Conservation (phyloP, 176 grass and related monocot genomes). For the Musa itinerans region DNA sequence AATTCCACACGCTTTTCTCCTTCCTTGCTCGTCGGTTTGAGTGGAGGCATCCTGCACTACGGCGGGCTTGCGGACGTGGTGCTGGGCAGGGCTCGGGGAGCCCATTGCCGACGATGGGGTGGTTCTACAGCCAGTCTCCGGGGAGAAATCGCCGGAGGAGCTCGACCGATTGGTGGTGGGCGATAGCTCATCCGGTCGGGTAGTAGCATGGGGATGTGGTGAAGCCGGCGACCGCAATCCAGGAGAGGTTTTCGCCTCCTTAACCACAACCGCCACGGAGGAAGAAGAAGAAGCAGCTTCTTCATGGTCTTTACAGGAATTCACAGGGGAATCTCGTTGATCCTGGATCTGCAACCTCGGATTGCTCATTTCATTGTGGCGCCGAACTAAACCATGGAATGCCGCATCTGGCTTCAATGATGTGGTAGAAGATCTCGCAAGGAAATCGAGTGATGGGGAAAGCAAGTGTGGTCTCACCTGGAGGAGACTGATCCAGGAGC, state of each 20-base stretch:
- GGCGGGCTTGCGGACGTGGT: constrained; percentile 39
- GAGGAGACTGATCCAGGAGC: constrained; percentile 8
- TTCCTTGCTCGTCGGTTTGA: constrained; percentile 59
- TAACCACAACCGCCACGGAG: constrained; percentile 2
- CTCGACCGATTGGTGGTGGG: constrained; percentile 1
- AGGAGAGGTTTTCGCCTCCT: background rate
- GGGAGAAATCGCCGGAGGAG: constrained; percentile 13
- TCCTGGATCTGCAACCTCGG: constrained; percentile 16
- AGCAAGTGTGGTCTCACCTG: background rate
- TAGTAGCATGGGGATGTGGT: background rate
- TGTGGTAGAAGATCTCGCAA: no score
- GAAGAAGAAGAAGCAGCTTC: background rate
- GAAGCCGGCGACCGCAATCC: background rate
- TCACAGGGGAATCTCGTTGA: constrained; percentile 17
- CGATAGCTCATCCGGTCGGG: background rate
- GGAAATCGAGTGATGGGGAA: background rate
- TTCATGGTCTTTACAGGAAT: no score
- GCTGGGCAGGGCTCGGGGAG: constrained; percentile 44
- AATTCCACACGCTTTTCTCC: constrained; percentile 14
- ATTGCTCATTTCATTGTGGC: constrained; percentile 6
- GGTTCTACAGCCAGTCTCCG: constrained; percentile 10
- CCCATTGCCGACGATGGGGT: constrained; percentile 40
- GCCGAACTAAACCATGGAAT: background rate
- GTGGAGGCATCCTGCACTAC: constrained; percentile 73
- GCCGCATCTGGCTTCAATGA: no score